Base-by-base conservation (phyloP, 1,139 yeast genomes). In the Williopsis jadinii region DNA sequence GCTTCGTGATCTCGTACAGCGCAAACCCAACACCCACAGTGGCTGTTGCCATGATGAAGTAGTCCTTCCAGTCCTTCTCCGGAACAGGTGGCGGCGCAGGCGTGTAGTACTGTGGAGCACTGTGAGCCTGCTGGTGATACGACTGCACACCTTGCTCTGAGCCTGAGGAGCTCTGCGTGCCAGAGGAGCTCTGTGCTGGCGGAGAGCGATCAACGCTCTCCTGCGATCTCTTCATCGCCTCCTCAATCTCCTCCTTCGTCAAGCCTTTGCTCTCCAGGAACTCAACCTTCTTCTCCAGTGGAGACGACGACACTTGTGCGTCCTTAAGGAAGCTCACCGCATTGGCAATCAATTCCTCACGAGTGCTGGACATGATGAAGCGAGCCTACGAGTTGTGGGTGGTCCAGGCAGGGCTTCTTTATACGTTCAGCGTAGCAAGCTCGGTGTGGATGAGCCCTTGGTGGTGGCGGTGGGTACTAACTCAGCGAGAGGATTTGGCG, bases 31-130 rank as follows among this genome's bases (percentile, higher is more conserved):
- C 79, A 1, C 98, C 97, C 3, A 80, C 95, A 3, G 96, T 82
- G 26, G 95, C 94, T 0, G 97, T 87, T n/a, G 97, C 95, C 97
- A 92, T 88, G 43, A 92, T 82, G 55, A 92, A 87, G 59, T 88
- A 86, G 62, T 92, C 98, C 58, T 88, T 86, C 98, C 98, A 92
- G 56, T 87, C 90, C 45, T 96, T 75, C 44, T 77, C 82, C 0
- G 97, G 96, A 2, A 84, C 62, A 0, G 85, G 82, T 1, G 97
- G 97, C 1, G 86, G 83, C 37, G 66, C 61, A n/a, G 65, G 59
- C 38, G 64, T 61, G 39, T 61, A 61, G 38, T 49, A 50, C 24
- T 19, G 4, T 5, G 24, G 24, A 19, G 6, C 24, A 19, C 24
- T 19, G 6, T 19, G 24, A 5, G 24, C 6, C 32, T 41, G 58